Evolutionary conservation across 768 basidiomycete genomes (phyloP), one percentile per base, ranked within the genome.

Genomic region (Coprinopsis cinerea): DNA sequence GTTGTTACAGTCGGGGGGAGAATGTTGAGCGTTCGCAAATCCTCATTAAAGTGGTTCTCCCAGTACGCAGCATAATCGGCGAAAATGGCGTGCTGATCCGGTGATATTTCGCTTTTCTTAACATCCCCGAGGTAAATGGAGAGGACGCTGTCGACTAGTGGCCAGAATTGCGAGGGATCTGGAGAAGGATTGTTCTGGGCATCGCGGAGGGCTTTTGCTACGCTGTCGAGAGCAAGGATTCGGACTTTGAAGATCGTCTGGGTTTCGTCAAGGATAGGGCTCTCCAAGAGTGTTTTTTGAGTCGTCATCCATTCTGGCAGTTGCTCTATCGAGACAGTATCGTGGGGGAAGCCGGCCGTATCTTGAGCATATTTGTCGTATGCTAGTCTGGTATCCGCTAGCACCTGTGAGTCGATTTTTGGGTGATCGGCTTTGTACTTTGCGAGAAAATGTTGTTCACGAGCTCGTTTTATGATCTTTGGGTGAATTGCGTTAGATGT

Each of bases 391-490:
- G 44, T 51, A 9, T 44, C 44, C 7, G 34, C 35, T 4, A 51
- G 9, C 13, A 45, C 50, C 34, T 51, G 32, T 4, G 50, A 22
- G 30, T 51, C 44, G 32, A 51, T 44, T 37, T 36, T 24, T 7
- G 50, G 50, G 27, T 51, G 50, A 26, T 51, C 50, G 13, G 14
- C 32, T 18, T 46, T 44, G 49, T 88, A 85, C 14, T 70, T 75
- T 4, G 87, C 77, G 17, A 89, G 63, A 15, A 92, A 74, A 59
- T 90, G 72, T 48, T 81, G 82, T 66, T 84, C 92, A 18, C 96
- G 82, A 11, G 95, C 92, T 30, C 94, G 83, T 39, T 88, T 65
- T 58, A 98, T 98, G 63, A 98, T 99, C 96, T 98, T 28, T 9
- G 36, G 17, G 20, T 26, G 35, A 57, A 10, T 45, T 11, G 36